These are phyloP conservation scores for Colletotrichum sp. DNA, from an alignment of 2,329 filamentous ascomycete genomes.

Conservation along the genomic window DNA sequence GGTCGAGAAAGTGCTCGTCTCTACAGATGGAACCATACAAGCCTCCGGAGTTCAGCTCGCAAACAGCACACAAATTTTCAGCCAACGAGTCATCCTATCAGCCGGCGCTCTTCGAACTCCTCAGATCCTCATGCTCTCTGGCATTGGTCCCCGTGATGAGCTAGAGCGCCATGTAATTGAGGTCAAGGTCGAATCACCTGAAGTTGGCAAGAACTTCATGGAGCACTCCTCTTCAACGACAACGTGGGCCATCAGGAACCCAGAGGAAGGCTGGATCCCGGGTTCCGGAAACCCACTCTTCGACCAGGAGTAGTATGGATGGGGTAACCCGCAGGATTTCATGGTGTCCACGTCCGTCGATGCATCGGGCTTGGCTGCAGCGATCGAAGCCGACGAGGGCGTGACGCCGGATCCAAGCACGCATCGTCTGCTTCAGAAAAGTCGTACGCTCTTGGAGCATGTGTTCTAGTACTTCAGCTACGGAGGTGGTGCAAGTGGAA, in stretches of 20 bases:
- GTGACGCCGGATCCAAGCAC: background rate
- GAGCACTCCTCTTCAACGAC: background rate
- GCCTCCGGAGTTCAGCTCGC: background rate
- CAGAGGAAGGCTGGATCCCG: background rate
- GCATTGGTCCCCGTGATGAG: background rate
- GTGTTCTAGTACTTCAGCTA: background rate
- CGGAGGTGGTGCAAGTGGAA: background rate
- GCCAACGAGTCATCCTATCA: background rate
- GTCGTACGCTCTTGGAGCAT: background rate
- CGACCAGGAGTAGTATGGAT: background rate
- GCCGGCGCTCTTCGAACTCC: background rate
- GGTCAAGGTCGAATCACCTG: background rate
- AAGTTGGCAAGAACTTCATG: background rate
- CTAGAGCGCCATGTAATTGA: background rate
- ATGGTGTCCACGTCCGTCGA: background rate
- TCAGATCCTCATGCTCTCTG: background rate
- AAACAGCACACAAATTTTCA: fast-evolving
- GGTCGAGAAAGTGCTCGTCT: background rate
- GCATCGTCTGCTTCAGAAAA: background rate
- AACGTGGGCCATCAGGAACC: background rate
- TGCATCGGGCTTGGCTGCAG: background rate
- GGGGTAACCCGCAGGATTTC: background rate
- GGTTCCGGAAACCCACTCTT: background rate
- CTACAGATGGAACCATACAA: fast-evolving
- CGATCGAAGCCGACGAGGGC: background rate